Evolutionary conservation across 73 alveolate genomes (phyloP).

Genomic region (Urostyla sp.): DNA sequence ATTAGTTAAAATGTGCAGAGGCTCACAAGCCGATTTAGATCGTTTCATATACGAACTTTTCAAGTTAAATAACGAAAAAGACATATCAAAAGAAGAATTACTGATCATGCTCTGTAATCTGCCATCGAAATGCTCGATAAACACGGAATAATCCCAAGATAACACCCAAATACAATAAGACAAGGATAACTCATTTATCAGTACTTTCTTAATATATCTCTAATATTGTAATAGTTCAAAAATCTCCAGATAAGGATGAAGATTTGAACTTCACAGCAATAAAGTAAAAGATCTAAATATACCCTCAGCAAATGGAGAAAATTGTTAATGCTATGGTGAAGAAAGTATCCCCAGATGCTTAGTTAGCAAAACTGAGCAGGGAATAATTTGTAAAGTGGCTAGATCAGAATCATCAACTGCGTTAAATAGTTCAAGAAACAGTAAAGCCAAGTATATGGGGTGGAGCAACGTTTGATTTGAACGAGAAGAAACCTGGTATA

Average conservation of each 20-base stretch:
- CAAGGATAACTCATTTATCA: not conserved
- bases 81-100: conserved; percentile 15
- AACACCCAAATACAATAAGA: not conserved
- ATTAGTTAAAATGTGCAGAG: not conserved
- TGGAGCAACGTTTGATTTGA: no score
- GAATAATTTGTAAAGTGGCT: not conserved
- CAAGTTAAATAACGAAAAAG: not conserved
- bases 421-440: not conserved
- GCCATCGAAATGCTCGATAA: not conserved
- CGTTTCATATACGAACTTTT: conserved; percentile 10
- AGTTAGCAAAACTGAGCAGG: not conserved
- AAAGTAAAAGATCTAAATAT: not conserved
- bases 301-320: not conserved
- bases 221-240: not conserved
- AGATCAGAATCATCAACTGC: not conserved
- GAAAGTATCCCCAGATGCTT: not conserved
- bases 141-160: not conserved
- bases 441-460: conserved; percentile 23
- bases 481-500: no score
- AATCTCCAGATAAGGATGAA: not conserved
- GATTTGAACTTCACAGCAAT: not conserved
- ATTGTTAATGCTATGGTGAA: conserved; percentile 6
- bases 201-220: not conserved
- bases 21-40: not conserved
- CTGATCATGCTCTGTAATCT: conserved; percentile 3